These are phyloP conservation scores for Arabidopsis hybrid DNA, from an alignment of 441 rosid genomes.

Conservation along the genomic window DNA sequence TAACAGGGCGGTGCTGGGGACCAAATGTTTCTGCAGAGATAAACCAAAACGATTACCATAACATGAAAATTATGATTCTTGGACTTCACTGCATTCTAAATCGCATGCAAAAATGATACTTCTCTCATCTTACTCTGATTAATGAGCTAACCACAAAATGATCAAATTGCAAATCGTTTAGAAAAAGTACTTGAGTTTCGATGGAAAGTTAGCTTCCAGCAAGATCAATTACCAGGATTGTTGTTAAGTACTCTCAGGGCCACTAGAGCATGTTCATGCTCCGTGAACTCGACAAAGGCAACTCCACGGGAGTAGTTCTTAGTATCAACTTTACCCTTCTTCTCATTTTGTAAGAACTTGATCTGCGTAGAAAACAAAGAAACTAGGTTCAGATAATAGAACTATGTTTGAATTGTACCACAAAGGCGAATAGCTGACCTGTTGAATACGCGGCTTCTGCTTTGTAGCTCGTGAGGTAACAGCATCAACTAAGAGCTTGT, in stretches of 20 bases:
- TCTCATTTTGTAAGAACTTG: constrained; percentile 70
- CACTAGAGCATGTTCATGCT: constrained; percentile 89
- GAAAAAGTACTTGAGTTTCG: background rate
- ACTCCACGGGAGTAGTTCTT: constrained; percentile 82
- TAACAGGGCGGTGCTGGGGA: constrained; percentile 77
- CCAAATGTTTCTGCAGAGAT: constrained; percentile 76
- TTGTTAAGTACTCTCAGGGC: constrained; percentile 93
- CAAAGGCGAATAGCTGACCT: constrained; percentile 55
- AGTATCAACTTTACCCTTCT: constrained; percentile 66
- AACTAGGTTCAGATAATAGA: constrained; percentile 5
- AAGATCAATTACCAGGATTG: constrained; percentile 69
- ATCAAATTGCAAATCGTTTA: background rate
- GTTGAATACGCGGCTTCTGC: constrained; percentile 82
- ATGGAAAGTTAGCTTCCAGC: background rate
- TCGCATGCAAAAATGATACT: background rate
- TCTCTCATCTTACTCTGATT: background rate
- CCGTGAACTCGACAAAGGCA: constrained; percentile 86
- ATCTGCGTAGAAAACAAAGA: constrained; percentile 54
- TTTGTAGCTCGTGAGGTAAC: constrained; percentile 90
- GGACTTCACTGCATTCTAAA: constrained; percentile 5
- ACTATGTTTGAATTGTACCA: constrained; percentile 13
- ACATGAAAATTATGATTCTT: constrained; percentile 15
- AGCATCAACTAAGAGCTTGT: constrained; percentile 72
- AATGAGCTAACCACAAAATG: background rate
- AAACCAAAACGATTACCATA: constrained; percentile 16